phyloP scores from a whole-genome alignment of 257 asterid genomes.

The Plantago major region DNA sequence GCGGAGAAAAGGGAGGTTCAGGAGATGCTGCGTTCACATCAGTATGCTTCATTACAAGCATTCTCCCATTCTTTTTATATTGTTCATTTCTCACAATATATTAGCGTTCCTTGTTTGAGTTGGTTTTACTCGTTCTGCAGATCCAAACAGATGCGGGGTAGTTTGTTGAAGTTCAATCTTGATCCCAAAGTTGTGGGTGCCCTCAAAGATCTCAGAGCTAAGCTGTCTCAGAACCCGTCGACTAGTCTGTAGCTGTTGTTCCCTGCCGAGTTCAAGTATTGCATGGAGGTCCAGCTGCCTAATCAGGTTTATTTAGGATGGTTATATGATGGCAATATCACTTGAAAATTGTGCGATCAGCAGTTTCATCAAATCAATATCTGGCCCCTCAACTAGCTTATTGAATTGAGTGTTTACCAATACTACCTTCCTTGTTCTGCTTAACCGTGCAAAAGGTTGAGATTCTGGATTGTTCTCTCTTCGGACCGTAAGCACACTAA shows the following conservation, averaged over 20 bases:
- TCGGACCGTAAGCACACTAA: too few species aligned
- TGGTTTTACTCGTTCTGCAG: conserved; percentile 30
- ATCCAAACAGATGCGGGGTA: conserved; percentile 88
- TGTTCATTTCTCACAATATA: neutral
- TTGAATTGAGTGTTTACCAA: too few species aligned
- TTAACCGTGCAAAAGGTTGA: too few species aligned
- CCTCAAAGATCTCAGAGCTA: conserved; percentile 83
- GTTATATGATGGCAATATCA: too few species aligned
- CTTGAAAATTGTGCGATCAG: too few species aligned
- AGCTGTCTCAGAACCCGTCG: conserved; percentile 31
- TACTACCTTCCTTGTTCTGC: too few species aligned
- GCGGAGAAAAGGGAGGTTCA: conserved; percentile 87
- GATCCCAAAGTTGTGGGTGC: conserved; percentile 83
- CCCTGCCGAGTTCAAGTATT: neutral
- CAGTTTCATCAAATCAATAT: too few species aligned
- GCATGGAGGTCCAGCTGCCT: neutral
- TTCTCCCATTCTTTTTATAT: neutral
- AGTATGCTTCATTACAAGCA: conserved; percentile 29
- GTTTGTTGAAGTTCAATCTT: conserved; percentile 88
- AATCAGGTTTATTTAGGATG: too few species aligned
- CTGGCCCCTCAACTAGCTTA: too few species aligned
- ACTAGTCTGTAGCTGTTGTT: neutral
- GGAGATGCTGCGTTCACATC: conserved; percentile 72
- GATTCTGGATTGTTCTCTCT: too few species aligned
- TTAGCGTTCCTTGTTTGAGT: neutral